Conservation (phyloP, 805 yeast genomes). For the Allodekkera sacchari region DNA sequence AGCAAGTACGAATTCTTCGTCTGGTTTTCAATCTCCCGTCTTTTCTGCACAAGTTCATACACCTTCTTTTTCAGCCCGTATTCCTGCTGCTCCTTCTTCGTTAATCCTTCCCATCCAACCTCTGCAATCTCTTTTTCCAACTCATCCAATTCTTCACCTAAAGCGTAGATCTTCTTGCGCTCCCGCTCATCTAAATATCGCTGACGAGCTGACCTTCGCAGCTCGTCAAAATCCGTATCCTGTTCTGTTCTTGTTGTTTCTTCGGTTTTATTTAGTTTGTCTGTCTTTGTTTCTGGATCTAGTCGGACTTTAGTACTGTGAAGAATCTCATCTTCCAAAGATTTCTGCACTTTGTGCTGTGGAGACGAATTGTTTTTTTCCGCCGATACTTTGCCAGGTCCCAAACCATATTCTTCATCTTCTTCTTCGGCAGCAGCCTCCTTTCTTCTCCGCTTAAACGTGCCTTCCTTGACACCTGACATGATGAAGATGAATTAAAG, state of each 20-base stretch:
- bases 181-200: constrained; percentile 41
- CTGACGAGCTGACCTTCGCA: constrained; percentile 42
- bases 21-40: constrained; percentile 24
- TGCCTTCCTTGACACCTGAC: constrained; percentile 7
- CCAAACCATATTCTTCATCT: constrained; percentile 5
- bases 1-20: constrained; percentile 31
- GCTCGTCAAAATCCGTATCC: constrained; percentile 15
- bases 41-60: constrained; percentile 33
- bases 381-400: constrained; percentile 1
- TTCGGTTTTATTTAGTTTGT: constrained; percentile 3
- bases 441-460: constrained; percentile 14
- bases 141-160: constrained; percentile 39
- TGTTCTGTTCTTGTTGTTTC: constrained; percentile 6
- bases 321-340: constrained; percentile 3
- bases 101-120: constrained; percentile 48
- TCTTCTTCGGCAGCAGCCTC: constrained; percentile 1
- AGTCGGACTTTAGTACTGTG: constrained; percentile 3
- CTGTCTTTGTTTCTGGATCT: constrained; percentile 1
- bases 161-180: constrained; percentile 32
- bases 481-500: no score
- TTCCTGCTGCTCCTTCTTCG: constrained; percentile 42
- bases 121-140: constrained; percentile 40
- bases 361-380: background rate
- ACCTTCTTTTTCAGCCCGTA: constrained; percentile 43
- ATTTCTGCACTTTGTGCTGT: background rate